phyloP scores from a whole-genome alignment of 1,139 yeast species.

The Scheffersomyces quercinus region DNA sequence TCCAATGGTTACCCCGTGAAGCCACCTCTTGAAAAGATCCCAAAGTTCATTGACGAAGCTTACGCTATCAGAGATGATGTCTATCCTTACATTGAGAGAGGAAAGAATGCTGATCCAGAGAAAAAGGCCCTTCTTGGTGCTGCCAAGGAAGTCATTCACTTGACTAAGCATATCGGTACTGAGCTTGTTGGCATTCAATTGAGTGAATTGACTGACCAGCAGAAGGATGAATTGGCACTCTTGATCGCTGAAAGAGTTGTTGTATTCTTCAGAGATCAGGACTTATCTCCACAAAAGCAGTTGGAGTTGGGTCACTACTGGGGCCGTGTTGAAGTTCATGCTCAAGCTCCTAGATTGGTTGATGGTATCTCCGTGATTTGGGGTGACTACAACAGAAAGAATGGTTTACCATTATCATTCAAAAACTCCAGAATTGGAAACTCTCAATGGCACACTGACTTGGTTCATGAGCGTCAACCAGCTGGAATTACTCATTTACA shows the following conservation, averaged over 20 bases:
- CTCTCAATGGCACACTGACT: constrained; percentile 49
- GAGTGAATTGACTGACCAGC: constrained; percentile 26
- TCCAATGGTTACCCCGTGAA: constrained; percentile 16
- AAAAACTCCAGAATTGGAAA: constrained; percentile 34
- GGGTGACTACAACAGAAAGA: constrained; percentile 42
- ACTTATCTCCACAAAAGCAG: constrained; percentile 45
- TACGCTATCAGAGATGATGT: constrained; percentile 14
- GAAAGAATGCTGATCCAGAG: constrained; percentile 18
- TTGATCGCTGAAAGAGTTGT: constrained; percentile 46
- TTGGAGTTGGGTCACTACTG: constrained; percentile 44
- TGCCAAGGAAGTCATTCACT: constrained; percentile 16
- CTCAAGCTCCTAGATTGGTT: constrained; percentile 34
- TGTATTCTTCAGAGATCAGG: constrained; percentile 45
- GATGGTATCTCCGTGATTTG: constrained; percentile 53
- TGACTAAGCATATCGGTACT: constrained; percentile 20
- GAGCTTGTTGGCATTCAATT: constrained; percentile 20
- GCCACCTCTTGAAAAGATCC: constrained; percentile 13
- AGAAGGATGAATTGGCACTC: constrained; percentile 40
- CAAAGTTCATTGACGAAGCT: constrained; percentile 18
- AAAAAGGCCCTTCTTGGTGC: constrained; percentile 21
- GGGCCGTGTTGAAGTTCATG: constrained; percentile 46
- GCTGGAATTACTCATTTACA: constrained; percentile 51
- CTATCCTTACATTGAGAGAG: constrained; percentile 17
- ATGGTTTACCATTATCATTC: constrained; percentile 26
- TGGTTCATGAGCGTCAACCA: constrained; percentile 48